Conservation (phyloP, 768 basidiomycete species). For the Botryobasidium botryosum region DNA sequence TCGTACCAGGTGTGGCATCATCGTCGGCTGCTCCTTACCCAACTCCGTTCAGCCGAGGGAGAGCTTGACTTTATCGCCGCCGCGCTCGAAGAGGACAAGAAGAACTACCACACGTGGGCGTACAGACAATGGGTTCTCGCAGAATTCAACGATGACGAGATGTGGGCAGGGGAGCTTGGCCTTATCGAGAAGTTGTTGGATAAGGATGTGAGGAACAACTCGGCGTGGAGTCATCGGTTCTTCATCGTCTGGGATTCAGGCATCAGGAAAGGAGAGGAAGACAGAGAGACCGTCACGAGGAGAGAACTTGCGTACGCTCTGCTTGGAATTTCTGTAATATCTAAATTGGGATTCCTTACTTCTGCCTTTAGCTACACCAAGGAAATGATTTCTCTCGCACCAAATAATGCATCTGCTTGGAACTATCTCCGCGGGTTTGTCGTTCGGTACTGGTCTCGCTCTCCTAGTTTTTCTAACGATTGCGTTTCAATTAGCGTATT, state of each 20-base stretch:
- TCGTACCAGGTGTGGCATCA: constrained; percentile 99
- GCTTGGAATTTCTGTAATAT: not conserved
- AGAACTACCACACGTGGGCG: constrained; percentile 99
- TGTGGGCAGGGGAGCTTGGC: constrained; percentile 62
- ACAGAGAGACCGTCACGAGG: constrained; percentile 39
- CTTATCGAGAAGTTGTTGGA: constrained; percentile 54
- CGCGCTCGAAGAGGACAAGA: constrained; percentile 57
- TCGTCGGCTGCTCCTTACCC: constrained; percentile 53
- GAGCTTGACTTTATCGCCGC: constrained; percentile 71
- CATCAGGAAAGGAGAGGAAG: constrained; percentile 41
- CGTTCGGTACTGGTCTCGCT: constrained; percentile 13
- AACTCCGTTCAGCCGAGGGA: constrained; percentile 29
- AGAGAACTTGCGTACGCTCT: constrained; percentile 56
- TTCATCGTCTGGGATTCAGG: constrained; percentile 67
- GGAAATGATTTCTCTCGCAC: constrained; percentile 64
- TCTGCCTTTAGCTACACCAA: constrained; percentile 49
- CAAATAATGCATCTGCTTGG: constrained; percentile 93
- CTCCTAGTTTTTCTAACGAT: not conserved
- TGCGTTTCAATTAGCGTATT: constrained; percentile 30
- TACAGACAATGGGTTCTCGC: constrained; percentile 91
- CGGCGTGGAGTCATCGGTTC: constrained; percentile 93
- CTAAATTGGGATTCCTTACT: not conserved
- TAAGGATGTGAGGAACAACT: constrained; percentile 83
- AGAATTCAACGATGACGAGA: constrained; percentile 52
- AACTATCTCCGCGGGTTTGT: constrained; percentile 65